phyloP scores from a whole-genome alignment of 1,284 basidiomycete species.

The Binderoboletus segoi region DNA sequence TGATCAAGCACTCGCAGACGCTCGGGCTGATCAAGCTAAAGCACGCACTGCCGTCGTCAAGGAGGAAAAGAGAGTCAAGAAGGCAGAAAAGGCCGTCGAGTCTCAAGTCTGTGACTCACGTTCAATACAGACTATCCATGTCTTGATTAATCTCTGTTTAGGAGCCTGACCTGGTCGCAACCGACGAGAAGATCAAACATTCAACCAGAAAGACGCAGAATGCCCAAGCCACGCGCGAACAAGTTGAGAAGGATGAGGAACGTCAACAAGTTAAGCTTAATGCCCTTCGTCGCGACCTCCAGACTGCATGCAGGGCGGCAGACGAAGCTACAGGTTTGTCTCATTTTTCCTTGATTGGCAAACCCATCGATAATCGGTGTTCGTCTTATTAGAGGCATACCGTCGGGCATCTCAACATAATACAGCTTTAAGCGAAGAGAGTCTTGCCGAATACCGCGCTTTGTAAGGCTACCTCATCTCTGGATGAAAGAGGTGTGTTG shows the following conservation, averaged over 20 bases:
- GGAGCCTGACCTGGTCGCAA: slow-evolving; percentile 80
- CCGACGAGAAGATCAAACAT: slow-evolving; percentile 89
- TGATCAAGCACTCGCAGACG: slow-evolving; percentile 74
- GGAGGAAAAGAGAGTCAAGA: slow-evolving; percentile 78
- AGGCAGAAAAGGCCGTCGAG: slow-evolving; percentile 82
- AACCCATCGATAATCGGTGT: slow-evolving; percentile 2
- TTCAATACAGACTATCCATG: not conserved
- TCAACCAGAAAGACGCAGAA: slow-evolving; percentile 78
- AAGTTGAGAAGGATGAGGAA: slow-evolving; percentile 69
- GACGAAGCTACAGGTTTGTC: slow-evolving; percentile 73
- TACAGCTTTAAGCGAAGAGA: slow-evolving; percentile 79
- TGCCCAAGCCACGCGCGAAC: slow-evolving; percentile 63
- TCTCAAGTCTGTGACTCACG: slow-evolving; percentile 57
- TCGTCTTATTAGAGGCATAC: slow-evolving; percentile 64
- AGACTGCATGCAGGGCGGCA: slow-evolving; percentile 68
- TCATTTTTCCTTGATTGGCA: not conserved
- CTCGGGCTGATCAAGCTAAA: slow-evolving; percentile 80
- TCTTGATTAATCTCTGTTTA: slow-evolving; percentile 32
- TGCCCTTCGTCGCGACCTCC: slow-evolving; percentile 65
- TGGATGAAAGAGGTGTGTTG: not conserved
- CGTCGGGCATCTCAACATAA: slow-evolving; percentile 74
- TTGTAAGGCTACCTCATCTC: slow-evolving; percentile 54
- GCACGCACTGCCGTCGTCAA: slow-evolving; percentile 73
- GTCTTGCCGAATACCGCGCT: slow-evolving; percentile 84
- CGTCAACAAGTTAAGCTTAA: slow-evolving; percentile 66